These are phyloP conservation scores for Meyerozyma carpophila DNA, from an alignment of 1,139 yeast genomes.

Conservation along the genomic window DNA sequence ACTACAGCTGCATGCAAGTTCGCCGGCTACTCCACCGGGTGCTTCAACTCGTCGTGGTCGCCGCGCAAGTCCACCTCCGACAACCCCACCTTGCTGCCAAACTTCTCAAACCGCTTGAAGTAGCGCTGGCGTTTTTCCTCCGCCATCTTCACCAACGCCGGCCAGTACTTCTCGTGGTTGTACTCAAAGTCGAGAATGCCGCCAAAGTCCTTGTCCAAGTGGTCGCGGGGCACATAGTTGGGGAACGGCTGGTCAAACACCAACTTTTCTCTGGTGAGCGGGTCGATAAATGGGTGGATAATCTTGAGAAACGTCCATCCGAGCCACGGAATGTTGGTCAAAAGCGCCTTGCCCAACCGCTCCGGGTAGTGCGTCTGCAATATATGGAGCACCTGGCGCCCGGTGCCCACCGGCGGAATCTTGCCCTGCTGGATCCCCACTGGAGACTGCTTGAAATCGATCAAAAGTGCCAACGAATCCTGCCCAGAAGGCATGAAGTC, in stretches of 20 bases:
- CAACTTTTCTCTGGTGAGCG: slow-evolving; percentile 85
- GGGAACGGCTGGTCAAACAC: slow-evolving; percentile 86
- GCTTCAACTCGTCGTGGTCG: slow-evolving; percentile 31
- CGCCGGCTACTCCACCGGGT: slow-evolving; percentile 14
- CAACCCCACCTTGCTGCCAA: slow-evolving; percentile 72
- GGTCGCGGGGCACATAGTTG: slow-evolving; percentile 73
- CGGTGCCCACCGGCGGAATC: slow-evolving; percentile 78
- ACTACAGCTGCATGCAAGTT: too few species aligned
- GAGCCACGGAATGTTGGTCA: slow-evolving; percentile 89
- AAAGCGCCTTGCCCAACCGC: slow-evolving; percentile 82
- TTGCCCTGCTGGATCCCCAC: slow-evolving; percentile 52
- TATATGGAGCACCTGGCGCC: slow-evolving; percentile 78
- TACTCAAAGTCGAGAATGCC: slow-evolving; percentile 83
- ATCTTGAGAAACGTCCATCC: slow-evolving; percentile 87
- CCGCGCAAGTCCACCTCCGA: slow-evolving; percentile 81
- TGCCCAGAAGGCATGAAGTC: slow-evolving; percentile 48
- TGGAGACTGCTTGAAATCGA: slow-evolving; percentile 40
- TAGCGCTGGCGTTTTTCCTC: slow-evolving; percentile 50
- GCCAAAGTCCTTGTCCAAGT: slow-evolving; percentile 78
- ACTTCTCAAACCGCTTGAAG: slow-evolving; percentile 54
- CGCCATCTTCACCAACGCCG: slow-evolving; percentile 55
- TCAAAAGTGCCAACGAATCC: slow-evolving; percentile 41
- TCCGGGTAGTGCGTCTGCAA: slow-evolving; percentile 96
- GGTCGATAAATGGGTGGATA: slow-evolving; percentile 93
- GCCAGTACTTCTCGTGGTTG: slow-evolving; percentile 78